Evolutionary conservation across 331 rosid genomes (phyloP), one percentile per base, ranked within the genome.

Genomic region (Rhamnella rubrinervis): DNA sequence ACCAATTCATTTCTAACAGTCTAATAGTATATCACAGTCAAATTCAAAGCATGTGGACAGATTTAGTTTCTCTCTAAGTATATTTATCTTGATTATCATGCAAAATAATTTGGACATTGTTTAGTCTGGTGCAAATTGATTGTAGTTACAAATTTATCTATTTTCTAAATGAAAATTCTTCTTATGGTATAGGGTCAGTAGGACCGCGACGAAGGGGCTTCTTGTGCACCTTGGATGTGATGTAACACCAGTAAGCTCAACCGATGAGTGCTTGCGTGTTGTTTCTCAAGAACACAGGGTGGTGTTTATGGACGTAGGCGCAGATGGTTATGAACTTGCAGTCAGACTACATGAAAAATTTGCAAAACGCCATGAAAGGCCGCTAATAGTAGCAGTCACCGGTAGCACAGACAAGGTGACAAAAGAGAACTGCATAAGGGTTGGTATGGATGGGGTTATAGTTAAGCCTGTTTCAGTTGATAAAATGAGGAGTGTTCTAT

Each of bases 401-500:
- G 97, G 95, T 59, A 84, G 81, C 80, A 84, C 91, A 61, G 90
- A 85, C 83, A 90, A 78, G 84, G 72, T 66, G 26, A 84, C 91
- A 4, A 93, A 84, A 72, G 97, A 90, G 75, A 90, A 81, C 73
- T 93, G 97, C 84, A 71, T 78, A 70, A 85, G 96, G 77, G 87
- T 83, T 52, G 98, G 97, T 66, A 80, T 93, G 83, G 83, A 88
- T 63, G 97, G 98, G 66, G 84, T 93, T 59, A 63, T 93, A 75
- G 81, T 82, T 49, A 93, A 93, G 75, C 98, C 98, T 25, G 84
- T 93, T 71, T 88, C 97, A 10, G 87, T 93, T 61, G 98, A 93
- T 74, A 93, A 90, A 75, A 90, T 93, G 97, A 84, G 90, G 77
- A 77, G 80, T 57, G 85, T 84, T 71, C 79, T 93, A 55, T 81